Evolutionary conservation across 108 stramenopile species (phyloP).

Genomic region (Cylindrotheca fusiformis): DNA sequence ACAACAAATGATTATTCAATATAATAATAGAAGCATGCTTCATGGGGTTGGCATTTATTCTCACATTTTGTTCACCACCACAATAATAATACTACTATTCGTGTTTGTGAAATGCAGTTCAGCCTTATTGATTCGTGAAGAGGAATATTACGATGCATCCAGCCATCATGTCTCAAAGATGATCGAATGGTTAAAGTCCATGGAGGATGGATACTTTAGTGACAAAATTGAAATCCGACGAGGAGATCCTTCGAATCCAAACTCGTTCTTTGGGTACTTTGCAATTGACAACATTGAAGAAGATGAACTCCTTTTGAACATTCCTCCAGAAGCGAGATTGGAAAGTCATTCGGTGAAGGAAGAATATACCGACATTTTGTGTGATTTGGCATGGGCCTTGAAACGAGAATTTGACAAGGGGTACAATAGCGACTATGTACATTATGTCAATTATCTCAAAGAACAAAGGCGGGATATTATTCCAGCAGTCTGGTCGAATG

Average conservation of each 20-base stretch:
- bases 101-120: too few species aligned
- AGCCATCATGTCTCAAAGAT: conserved; percentile 6
- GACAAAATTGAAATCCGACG: conserved; percentile 27
- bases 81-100: too few species aligned
- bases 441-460: conserved; percentile 51
- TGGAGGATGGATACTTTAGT: conserved; percentile 23
- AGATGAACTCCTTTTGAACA: conserved; percentile 16
- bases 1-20: too few species aligned
- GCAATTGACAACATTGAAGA: conserved; percentile 14
- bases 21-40: too few species aligned
- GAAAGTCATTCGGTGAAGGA: not conserved
- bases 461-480: conserved; percentile 33
- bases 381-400: not conserved
- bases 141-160: not conserved
- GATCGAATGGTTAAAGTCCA: conserved; percentile 24
- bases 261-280: conserved; percentile 25
- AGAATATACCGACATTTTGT: not conserved
- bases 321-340: conserved; percentile 12
- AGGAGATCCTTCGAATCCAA: conserved; percentile 7
- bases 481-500: conserved; percentile 43
- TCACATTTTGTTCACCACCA: too few species aligned
- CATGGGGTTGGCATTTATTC: too few species aligned
- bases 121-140: too few species aligned
- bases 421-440: conserved; percentile 25
- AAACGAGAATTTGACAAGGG: not conserved